These are phyloP conservation scores for Amylostereum areolatum DNA, from an alignment of 1,284 basidiomycete genomes.

Conservation along the genomic window DNA sequence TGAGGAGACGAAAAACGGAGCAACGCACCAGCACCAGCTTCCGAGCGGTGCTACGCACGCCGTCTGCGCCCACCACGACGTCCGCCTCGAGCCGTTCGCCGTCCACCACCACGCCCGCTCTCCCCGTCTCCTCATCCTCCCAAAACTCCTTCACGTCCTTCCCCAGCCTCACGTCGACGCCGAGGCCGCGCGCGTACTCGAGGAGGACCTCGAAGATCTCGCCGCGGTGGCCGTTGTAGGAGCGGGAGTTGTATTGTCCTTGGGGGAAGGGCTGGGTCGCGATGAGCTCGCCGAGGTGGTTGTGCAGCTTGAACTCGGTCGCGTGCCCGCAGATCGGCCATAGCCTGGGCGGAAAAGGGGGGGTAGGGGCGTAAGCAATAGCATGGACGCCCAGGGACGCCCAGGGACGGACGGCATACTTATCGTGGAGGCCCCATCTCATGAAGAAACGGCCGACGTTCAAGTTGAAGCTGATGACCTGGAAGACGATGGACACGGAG, in stretches of 20 bases:
- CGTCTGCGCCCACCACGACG: conserved; percentile 24
- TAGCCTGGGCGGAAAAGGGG: conserved; percentile 11
- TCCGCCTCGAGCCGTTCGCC: conserved; percentile 20
- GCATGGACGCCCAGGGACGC: too few species aligned
- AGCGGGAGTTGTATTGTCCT: conserved; percentile 13
- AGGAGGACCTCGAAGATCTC: conserved; percentile 19
- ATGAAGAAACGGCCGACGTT: conserved; percentile 8
- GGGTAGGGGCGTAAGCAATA: too few species aligned
- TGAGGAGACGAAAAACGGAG: neutral
- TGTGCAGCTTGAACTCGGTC: conserved; percentile 14
- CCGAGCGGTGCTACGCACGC: conserved; percentile 20
- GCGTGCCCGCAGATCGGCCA: conserved; percentile 17
- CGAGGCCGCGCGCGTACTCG: conserved; percentile 19
- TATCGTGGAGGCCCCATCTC: conserved; percentile 12
- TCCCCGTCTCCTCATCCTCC: conserved; percentile 15
- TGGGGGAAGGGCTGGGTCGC: conserved; percentile 15
- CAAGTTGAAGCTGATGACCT: conserved; percentile 9
- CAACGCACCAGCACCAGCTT: conserved; percentile 20
- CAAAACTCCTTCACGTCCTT: conserved; percentile 20
- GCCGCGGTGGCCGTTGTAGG: conserved; percentile 21
- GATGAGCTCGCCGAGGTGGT: conserved; percentile 17
- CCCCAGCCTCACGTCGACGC: conserved; percentile 19
- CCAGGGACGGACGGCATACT: too few species aligned
- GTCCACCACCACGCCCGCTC: conserved; percentile 17
- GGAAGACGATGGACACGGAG: neutral